Evolutionary conservation across 2,329 filamentous ascomycete species (phyloP), one percentile per base, ranked within the genome.

Genomic region (Hypoxylon sp.): DNA sequence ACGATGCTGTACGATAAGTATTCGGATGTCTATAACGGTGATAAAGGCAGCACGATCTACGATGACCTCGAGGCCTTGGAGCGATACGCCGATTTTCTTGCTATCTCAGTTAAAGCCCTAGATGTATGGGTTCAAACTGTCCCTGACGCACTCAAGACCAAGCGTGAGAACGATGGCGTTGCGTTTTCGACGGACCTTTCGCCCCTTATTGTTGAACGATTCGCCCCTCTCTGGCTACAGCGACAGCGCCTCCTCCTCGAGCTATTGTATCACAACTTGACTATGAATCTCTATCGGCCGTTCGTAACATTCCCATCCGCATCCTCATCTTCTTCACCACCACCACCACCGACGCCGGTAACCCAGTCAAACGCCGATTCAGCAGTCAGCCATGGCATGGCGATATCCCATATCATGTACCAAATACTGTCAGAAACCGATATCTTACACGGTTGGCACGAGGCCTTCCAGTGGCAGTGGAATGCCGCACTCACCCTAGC

Each of bases 401-500:
- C 72, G 2, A 43, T 74, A n/a, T 77, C 75, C 3, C 66, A 69
- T 10, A 77, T 79, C 15, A 70, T 74, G 38, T 70, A 77, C 29
- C 74, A 78, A 38, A 63, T 73, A 1, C 63, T 75, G 13, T 63
- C 58, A 1, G 55, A 63, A 2, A 74, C 72, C 5, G 63, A 69
- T 11, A 67, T 77, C 17, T 59, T 78, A 0, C 53, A 55, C n/a
- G 75, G 76, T 6, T 76, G 70, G 70, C 69, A 75, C 55, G 73
- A 77, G 46, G 68, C 71, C 0, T 79, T 77, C 47, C 74, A 77
- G 20, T 79, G 74, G 69, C 77, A 79, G 58, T 79, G 77, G 75
- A 75, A 78, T 54, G 74, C 76, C 0, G 61, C 63, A 4, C 54
- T 69, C 17, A 67, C 62, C 2, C 48, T 69, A 13, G 58, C 58